Evolutionary conservation across 495 filamentous ascomycete genomes (phyloP).

Genomic region (Glonium stellatum): DNA sequence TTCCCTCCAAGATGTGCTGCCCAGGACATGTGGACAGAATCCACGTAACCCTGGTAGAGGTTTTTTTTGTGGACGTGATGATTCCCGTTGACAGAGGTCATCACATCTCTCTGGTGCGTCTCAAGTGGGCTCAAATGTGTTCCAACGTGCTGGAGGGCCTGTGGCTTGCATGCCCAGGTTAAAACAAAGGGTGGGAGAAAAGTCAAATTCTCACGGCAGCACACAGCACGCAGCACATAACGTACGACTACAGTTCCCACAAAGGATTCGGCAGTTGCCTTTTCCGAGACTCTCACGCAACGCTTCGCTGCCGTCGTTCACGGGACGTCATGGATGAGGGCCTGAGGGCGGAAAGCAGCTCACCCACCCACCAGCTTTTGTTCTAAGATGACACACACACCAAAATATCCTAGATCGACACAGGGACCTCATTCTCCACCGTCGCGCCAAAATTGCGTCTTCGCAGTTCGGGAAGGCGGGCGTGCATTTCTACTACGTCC

Average conservation of each 20-base stretch:
- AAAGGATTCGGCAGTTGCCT: not conserved
- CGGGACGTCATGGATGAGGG: not conserved
- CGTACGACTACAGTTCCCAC: not conserved
- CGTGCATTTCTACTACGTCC: not conserved
- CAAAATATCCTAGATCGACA: constrained; percentile 1
- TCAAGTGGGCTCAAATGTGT: too few relatives aligned
- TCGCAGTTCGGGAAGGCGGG: not conserved
- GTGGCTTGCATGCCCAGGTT: too few relatives aligned
- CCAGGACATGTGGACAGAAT: too few relatives aligned
- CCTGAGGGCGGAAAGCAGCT: not conserved
- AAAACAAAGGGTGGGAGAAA: not conserved
- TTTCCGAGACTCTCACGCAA: not conserved
- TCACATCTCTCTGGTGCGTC: too few relatives aligned
- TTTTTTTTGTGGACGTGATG: too few relatives aligned
- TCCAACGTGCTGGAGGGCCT: too few relatives aligned
- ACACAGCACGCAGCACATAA: too few relatives aligned
- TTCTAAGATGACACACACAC: not conserved
- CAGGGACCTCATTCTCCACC: not conserved
- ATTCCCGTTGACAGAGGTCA: too few relatives aligned
- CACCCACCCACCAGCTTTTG: too few relatives aligned
- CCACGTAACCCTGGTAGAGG: too few relatives aligned
- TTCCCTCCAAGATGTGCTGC: too few relatives aligned
- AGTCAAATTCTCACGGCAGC: not conserved
- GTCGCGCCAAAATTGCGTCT: constrained; percentile 2
- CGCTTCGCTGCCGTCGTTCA: not conserved